Conservation (phyloP, 192 early-diverging fungal genomes). For the Coemansia sp. region DNA sequence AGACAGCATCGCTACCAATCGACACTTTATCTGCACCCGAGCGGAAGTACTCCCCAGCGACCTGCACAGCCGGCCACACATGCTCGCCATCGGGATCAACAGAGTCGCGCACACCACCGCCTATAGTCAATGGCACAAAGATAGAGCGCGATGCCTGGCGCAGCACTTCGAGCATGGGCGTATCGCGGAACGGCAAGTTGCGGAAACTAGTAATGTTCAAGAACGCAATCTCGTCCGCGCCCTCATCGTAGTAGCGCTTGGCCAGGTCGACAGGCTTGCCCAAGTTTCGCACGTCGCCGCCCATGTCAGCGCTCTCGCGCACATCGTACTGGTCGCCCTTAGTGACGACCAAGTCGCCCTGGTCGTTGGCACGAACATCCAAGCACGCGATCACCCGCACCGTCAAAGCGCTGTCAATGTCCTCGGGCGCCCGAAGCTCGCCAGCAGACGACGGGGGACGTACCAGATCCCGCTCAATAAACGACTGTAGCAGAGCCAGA, state of each 20-base stretch:
- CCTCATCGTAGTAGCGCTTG: conserved; percentile 88
- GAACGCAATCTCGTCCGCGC: conserved; percentile 98
- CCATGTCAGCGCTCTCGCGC: conserved; percentile 63
- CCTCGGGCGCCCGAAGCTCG: not conserved
- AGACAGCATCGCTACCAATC: conserved; percentile 99
- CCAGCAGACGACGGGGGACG: conserved; percentile 11
- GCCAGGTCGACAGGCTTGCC: conserved; percentile 98
- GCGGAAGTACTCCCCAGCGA: conserved; percentile 98
- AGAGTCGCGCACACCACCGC: conserved; percentile 96
- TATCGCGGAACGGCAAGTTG: conserved; percentile 84
- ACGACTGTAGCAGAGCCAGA: conserved; percentile 76
- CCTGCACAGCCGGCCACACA: conserved; percentile 85
- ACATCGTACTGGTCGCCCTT: conserved; percentile 99
- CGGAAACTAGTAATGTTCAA: conserved; percentile 99
- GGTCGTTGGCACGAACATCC: conserved; percentile 96
- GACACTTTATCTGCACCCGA: conserved; percentile 99
- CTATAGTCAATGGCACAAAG: conserved; percentile 99
- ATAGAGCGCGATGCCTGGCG: conserved; percentile 82
- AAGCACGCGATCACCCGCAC: conserved; percentile 96
- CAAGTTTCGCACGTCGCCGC: conserved; percentile 86
- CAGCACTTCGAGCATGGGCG: conserved; percentile 96
- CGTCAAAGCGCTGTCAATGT: conserved; percentile 65
- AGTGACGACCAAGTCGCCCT: conserved; percentile 97
- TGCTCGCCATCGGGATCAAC: conserved; percentile 78
- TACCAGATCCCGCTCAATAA: conserved; percentile 64